Evolutionary conservation across 805 yeast species (phyloP).

Genomic region (Candida corydali): DNA sequence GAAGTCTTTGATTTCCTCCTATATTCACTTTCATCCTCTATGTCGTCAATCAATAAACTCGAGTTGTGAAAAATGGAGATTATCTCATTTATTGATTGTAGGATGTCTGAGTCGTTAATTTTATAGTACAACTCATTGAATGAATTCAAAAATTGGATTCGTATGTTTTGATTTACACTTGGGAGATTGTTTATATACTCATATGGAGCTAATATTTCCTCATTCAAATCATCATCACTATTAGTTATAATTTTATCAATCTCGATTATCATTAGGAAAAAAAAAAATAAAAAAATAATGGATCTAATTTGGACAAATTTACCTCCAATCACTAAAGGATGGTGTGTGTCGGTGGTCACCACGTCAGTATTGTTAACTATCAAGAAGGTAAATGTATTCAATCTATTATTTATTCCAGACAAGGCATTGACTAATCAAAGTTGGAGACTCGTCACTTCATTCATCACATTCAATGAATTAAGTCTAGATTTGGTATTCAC

Average conservation of each 20-base stretch:
- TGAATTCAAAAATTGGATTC: slow-evolving; percentile 27
- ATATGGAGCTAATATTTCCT: slow-evolving; percentile 23
- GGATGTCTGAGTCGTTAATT: slow-evolving; percentile 19
- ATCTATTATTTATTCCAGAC: slow-evolving; percentile 23
- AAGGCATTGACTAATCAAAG: slow-evolving; percentile 26
- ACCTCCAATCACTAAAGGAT: slow-evolving; percentile 22
- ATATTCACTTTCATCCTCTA: slow-evolving; percentile 67
- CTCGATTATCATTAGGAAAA: slow-evolving; percentile 1
- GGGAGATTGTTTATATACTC: slow-evolving; percentile 29
- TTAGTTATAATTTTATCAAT: slow-evolving; percentile 1
- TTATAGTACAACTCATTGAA: slow-evolving; percentile 31
- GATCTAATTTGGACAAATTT: slow-evolving; percentile 10
- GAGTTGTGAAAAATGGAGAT: slow-evolving; percentile 33
- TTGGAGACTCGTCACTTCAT: slow-evolving; percentile 35
- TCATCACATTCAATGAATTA: slow-evolving; percentile 28
- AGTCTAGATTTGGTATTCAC: slow-evolving; percentile 18
- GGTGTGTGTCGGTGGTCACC: slow-evolving; percentile 23
- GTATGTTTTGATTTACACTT: slow-evolving; percentile 27
- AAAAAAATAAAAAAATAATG: slow-evolving; percentile 6
- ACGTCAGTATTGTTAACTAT: slow-evolving; percentile 18
- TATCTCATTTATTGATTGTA: slow-evolving; percentile 23
- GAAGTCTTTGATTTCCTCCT: slow-evolving; percentile 81
- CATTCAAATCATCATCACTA: not conserved
- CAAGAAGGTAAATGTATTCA: slow-evolving; percentile 15
- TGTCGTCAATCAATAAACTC: slow-evolving; percentile 64